phyloP scores from a whole-genome alignment of 225 moss, liverwort and hornwort genomes.

The Pseudisothecium myosuroides region DNA sequence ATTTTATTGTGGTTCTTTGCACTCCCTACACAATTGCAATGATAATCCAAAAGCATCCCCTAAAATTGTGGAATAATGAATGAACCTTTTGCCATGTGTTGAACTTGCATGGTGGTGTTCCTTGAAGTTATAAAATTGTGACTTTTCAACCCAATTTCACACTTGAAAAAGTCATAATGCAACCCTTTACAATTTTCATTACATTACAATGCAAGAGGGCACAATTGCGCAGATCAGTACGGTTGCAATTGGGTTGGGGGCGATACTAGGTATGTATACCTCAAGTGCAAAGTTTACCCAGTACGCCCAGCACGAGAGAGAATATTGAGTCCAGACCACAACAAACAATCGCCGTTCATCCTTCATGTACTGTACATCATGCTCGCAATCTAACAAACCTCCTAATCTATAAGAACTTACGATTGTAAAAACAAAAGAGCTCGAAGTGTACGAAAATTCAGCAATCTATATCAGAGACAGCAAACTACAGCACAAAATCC shows the following conservation, averaged over 20 bases:
- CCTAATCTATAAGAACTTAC: not conserved
- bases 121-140: too few species aligned
- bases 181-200: not conserved
- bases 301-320: too few species aligned
- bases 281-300: too few species aligned
- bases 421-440: not conserved
- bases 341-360: too few species aligned
- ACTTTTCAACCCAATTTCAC: not conserved
- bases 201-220: not conserved
- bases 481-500: not conserved
- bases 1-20: not conserved
- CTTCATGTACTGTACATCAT: not conserved
- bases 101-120: accelerated
- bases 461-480: not conserved
- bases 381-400: not conserved
- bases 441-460: not conserved
- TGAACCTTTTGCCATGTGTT: not conserved
- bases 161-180: not conserved
- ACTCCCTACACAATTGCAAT: not conserved
- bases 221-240: accelerated
- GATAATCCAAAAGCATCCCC: not conserved
- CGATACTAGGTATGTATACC: too few species aligned
- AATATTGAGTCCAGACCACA: too few species aligned
- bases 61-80: not conserved
- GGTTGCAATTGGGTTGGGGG: not conserved